A percentile compares a stretch with the other conserved stretches of the same genome.
These are phyloP conservation scores for Verticillium nonalfalfae DNA, from an alignment of 2,329 filamentous ascomycete genomes.

Conservation along the genomic window DNA sequence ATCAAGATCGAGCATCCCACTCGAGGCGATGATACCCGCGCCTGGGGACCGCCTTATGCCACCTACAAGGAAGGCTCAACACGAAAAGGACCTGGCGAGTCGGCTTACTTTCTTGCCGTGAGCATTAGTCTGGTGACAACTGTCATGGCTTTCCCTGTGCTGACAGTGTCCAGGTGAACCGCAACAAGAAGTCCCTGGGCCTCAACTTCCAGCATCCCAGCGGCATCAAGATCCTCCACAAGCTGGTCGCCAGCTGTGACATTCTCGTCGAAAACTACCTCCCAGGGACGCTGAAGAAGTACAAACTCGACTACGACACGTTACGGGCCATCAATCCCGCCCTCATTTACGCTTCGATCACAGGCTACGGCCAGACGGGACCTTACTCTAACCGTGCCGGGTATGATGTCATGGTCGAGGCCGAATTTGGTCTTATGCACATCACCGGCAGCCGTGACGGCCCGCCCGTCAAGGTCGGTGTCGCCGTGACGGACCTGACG, in stretches of 20 bases:
- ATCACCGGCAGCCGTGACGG: slow-evolving; percentile 88
- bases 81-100: slow-evolving; percentile 72
- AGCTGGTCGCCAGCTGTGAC: slow-evolving; percentile 77
- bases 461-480: slow-evolving; percentile 92
- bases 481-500: slow-evolving; percentile 92
- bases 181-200: slow-evolving; percentile 92
- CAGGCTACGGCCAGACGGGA: slow-evolving; percentile 92
- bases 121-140: slow-evolving; percentile 12
- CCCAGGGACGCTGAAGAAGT: slow-evolving; percentile 83
- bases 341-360: slow-evolving; percentile 93
- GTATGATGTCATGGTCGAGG: slow-evolving; percentile 99
- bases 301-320: slow-evolving; percentile 80
- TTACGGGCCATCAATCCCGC: slow-evolving; percentile 74
- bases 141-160: neutral
- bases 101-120: slow-evolving; percentile 90
- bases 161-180: slow-evolving; percentile 63
- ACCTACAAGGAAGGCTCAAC: slow-evolving; percentile 58
- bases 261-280: slow-evolving; percentile 97
- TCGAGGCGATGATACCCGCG: slow-evolving; percentile 86
- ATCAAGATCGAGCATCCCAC: slow-evolving; percentile 96
- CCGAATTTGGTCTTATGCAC: slow-evolving; percentile 97
- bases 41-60: slow-evolving; percentile 95
- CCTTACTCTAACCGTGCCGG: slow-evolving; percentile 83
- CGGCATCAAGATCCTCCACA: slow-evolving; percentile 82
- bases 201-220: slow-evolving; percentile 83